These are phyloP conservation scores for Globisporangium alternatum DNA, from an alignment of 352 stramenopile species.

Conservation along the genomic window DNA sequence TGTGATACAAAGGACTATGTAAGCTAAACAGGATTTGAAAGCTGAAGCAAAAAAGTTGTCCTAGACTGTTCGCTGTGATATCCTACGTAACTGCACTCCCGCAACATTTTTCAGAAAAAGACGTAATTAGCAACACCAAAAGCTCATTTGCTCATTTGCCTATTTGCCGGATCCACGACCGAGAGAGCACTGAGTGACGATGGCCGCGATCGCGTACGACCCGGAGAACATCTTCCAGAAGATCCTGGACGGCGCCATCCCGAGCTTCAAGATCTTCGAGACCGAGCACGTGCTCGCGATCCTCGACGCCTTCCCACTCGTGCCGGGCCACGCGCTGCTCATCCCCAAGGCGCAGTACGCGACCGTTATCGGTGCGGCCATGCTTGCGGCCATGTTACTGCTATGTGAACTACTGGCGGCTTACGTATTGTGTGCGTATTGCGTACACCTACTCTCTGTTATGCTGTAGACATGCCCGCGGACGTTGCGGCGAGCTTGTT, in stretches of 20 bases:
- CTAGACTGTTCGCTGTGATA: too few species aligned
- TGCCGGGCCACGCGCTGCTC: constrained; percentile 64
- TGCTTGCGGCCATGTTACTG: not conserved
- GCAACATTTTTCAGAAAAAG: too few species aligned
- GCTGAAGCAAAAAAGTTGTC: too few species aligned
- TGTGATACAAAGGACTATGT: too few species aligned
- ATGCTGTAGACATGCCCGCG: constrained; percentile 52
- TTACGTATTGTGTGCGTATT: not conserved
- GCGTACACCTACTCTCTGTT: not conserved
- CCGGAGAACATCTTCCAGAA: constrained; percentile 77
- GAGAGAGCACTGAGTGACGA: constrained; percentile 5
- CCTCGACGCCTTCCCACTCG: constrained; percentile 72
- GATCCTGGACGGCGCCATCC: constrained; percentile 77
- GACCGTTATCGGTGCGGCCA: constrained; percentile 48
- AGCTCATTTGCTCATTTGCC: too few species aligned
- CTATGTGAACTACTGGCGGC: too few species aligned
- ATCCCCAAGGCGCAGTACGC: constrained; percentile 76
- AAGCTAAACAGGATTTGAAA: too few species aligned
- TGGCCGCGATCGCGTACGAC: constrained; percentile 57
- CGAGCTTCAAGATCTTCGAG: constrained; percentile 84
- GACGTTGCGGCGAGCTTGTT: constrained; percentile 71
- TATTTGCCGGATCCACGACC: too few species aligned
- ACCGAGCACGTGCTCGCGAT: constrained; percentile 83
- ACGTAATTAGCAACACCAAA: too few species aligned
- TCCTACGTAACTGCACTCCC: too few species aligned